Base-by-base conservation (phyloP, 2,329 filamentous ascomycete genomes). In the Aaosphaeria arxii region DNA sequence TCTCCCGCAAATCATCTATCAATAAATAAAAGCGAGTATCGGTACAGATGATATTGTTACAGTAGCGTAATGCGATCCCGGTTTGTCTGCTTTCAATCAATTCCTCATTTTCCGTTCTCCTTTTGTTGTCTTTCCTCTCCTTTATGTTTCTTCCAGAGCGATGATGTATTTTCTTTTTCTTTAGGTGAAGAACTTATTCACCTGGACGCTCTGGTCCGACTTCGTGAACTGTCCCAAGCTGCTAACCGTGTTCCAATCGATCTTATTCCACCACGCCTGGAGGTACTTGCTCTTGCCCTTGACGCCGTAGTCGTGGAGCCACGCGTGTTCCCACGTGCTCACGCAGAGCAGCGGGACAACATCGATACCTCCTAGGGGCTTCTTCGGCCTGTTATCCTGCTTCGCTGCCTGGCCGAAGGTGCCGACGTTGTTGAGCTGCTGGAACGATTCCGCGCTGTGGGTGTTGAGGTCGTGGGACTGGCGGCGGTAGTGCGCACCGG, bases 321-420 rank as follows among this genome's bases (percentile, higher is more conserved):
- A 99, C 6, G 87, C 86, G 73, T 97, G 94, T 77, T 97, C 87
- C 94, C 94, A 99, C 5, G 91, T 96, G 74, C 91, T 97, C 50
- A 97, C 81, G 68, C 92, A 96, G 60, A 99, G 76, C 51, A 97
- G 77, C 9, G 92, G 91, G 48, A 84, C 77, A 32, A 91, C 71
- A 43, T 87, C 80, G 54, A 83, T 79, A 49, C 85, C 86, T 36
- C 87, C 87, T 1, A 87, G 84, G 5, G 84, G 79, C 50, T 79
- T 70, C 47, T 69, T 71, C 11, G 64, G 56, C 52, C 58, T 64
- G 31, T 55, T 58, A 42, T 62, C 57, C 50, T 55, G 47, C 33
- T 42, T 49, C 32, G 63, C 50, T 5, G 61, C 63, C 1, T 35
- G 4, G 11, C 75, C 74, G 48, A 75, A 73, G 0, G 59, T 31